phyloP scores from a whole-genome alignment of 495 filamentous ascomycete species.

The Neurospora pannonica region DNA sequence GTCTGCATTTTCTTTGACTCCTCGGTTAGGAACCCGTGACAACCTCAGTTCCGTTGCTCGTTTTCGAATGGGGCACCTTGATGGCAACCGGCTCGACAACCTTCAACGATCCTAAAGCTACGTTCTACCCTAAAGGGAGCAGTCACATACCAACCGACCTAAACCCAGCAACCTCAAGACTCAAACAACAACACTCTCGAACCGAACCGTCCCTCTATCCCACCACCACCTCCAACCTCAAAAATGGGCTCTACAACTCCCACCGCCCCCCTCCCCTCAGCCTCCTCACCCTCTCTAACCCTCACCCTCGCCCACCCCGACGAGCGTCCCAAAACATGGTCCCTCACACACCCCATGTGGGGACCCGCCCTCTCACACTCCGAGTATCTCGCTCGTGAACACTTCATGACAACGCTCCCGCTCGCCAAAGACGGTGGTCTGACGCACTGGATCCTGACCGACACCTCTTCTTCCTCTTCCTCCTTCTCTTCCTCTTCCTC shows the following conservation, averaged over 20 bases:
- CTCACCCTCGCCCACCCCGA: conserved; percentile 58
- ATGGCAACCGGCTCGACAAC: background rate
- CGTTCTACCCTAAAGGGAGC: background rate
- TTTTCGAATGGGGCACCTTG: background rate
- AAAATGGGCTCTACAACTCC: conserved; percentile 21
- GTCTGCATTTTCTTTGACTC: background rate
- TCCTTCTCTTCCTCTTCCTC: background rate
- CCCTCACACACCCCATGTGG: conserved; percentile 63
- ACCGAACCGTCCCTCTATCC: background rate
- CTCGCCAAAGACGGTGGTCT: conserved; percentile 66
- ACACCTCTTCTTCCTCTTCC: conserved; percentile 17
- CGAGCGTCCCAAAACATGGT: conserved; percentile 56
- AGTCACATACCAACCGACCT: background rate
- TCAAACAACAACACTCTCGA: background rate
- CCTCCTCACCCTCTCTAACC: conserved; percentile 49
- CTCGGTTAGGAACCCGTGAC: background rate
- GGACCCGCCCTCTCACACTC: conserved; percentile 53
- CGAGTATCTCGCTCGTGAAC: conserved; percentile 72
- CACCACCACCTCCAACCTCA: background rate
- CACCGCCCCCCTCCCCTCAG: conserved; percentile 38
- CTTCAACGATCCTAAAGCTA: background rate
- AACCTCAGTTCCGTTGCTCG: background rate
- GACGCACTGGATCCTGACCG: conserved; percentile 78
- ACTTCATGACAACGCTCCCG: conserved; percentile 53
- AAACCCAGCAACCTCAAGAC: background rate